Evolutionary conservation across 208 protist species (phyloP).

Genomic region (Acanthamoeba rhysodes): DNA sequence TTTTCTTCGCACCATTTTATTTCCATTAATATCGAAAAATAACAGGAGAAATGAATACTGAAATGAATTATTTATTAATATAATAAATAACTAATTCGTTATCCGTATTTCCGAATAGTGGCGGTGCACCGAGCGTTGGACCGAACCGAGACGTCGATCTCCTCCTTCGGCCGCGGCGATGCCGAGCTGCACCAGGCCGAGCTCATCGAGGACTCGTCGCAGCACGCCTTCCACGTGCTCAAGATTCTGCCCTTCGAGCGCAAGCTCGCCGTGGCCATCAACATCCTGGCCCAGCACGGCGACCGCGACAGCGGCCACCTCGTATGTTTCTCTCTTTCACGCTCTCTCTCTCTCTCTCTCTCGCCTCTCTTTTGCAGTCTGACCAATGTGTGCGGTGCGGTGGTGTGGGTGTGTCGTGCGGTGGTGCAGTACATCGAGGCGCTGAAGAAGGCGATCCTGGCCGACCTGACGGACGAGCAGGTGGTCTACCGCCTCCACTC

Average conservation of each 20-base stretch:
- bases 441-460: constrained; percentile 40
- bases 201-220: constrained; percentile 36
- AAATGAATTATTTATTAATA: too few species aligned
- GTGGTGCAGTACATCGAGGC: neutral
- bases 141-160: constrained; percentile 17
- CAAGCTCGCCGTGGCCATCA: constrained; percentile 51
- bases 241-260: constrained; percentile 8
- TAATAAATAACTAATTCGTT: neutral
- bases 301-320: neutral
- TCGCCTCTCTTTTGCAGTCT: too few species aligned
- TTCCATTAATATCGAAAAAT: too few species aligned
- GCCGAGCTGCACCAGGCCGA: neutral
- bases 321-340: neutral
- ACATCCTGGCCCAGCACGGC: neutral
- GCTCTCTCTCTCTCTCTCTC: neutral
- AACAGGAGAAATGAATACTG: too few species aligned
- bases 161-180: neutral
- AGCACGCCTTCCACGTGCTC: constrained; percentile 36
- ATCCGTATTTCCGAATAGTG: neutral
- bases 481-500: neutral
- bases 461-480: constrained; percentile 55
- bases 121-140: constrained; percentile 35
- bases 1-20: too few species aligned
- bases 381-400: too few species aligned
- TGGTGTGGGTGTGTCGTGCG: too few species aligned